Evolutionary conservation across 2,329 filamentous ascomycete genomes (phyloP).

Genomic region (Ampelomyces quisqualis): DNA sequence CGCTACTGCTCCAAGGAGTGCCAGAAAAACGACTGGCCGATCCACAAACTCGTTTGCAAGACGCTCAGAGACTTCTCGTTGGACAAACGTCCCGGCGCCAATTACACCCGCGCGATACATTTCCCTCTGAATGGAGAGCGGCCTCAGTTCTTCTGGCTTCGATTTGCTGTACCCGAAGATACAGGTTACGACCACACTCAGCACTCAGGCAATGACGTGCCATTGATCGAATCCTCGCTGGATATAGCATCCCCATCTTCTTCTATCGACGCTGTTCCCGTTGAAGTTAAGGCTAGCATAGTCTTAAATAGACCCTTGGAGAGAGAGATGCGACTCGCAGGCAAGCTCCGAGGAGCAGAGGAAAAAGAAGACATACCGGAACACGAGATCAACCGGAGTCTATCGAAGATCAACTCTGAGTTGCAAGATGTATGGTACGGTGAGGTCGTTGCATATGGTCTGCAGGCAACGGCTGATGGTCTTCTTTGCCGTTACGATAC

Average conservation of each 20-base stretch:
- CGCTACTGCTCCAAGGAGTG: slow-evolving; percentile 18
- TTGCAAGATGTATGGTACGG: neutral
- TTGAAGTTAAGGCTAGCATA: neutral
- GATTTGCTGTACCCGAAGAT: neutral
- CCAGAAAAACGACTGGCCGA: slow-evolving; percentile 16
- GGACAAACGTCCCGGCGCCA: neutral
- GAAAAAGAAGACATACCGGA: neutral
- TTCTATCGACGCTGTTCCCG: too few relatives aligned
- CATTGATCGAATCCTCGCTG: too few relatives aligned
- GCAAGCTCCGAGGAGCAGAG: neutral
- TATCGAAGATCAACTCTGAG: neutral
- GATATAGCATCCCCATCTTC: too few relatives aligned
- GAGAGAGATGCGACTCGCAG: neutral
- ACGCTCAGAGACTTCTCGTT: slow-evolving; percentile 2
- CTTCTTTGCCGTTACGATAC: neutral
- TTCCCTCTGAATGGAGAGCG: neutral
- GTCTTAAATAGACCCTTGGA: neutral
- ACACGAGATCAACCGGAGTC: neutral
- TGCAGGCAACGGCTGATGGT: neutral
- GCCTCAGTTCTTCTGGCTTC: slow-evolving; percentile 4
- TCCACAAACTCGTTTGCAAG: slow-evolving; percentile 19
- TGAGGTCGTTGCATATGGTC: neutral
- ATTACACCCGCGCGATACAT: neutral
- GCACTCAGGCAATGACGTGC: neutral
- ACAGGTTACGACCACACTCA: neutral